These are phyloP conservation scores for Aspergillus brasiliensis DNA, from an alignment of 2,329 filamentous ascomycete species.

Conservation along the genomic window DNA sequence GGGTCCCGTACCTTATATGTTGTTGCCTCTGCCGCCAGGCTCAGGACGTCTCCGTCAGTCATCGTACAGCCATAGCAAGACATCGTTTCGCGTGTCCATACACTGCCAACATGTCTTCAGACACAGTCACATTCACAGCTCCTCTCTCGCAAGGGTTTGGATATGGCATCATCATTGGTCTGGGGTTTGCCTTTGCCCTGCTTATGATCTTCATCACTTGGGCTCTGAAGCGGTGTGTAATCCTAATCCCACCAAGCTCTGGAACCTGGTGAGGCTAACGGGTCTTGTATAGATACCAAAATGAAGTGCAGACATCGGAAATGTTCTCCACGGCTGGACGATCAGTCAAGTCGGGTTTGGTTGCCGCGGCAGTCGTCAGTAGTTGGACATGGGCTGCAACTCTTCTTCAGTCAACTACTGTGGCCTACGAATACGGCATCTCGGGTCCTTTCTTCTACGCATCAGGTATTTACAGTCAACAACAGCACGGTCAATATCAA, in stretches of 20 bases:
- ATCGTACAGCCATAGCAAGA: background rate
- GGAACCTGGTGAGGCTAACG: background rate
- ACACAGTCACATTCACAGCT: constrained; percentile 31
- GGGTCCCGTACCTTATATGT: background rate
- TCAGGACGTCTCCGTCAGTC: background rate
- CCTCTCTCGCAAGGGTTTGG: constrained; percentile 63
- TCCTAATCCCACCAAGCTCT: background rate
- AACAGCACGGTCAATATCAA: constrained; percentile 46
- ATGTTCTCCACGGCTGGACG: constrained; percentile 89
- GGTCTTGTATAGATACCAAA: constrained; percentile 57
- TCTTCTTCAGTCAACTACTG: constrained; percentile 74
- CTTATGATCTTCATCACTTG: constrained; percentile 75
- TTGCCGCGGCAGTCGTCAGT: constrained; percentile 86
- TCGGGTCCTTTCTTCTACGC: constrained; percentile 70
- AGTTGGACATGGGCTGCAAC: constrained; percentile 94
- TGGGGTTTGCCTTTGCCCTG: constrained; percentile 73
- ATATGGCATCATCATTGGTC: constrained; percentile 75
- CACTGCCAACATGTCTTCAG: constrained; percentile 23
- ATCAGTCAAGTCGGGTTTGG: constrained; percentile 84
- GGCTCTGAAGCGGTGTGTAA: constrained; percentile 60
- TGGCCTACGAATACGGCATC: constrained; percentile 77
- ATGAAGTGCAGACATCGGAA: constrained; percentile 81
- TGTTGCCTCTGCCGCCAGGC: background rate
- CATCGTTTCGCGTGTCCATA: background rate
- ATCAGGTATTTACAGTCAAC: constrained; percentile 46